Base-by-base conservation (phyloP, 768 basidiomycete genomes). In the Suillus subalutaceus region DNA sequence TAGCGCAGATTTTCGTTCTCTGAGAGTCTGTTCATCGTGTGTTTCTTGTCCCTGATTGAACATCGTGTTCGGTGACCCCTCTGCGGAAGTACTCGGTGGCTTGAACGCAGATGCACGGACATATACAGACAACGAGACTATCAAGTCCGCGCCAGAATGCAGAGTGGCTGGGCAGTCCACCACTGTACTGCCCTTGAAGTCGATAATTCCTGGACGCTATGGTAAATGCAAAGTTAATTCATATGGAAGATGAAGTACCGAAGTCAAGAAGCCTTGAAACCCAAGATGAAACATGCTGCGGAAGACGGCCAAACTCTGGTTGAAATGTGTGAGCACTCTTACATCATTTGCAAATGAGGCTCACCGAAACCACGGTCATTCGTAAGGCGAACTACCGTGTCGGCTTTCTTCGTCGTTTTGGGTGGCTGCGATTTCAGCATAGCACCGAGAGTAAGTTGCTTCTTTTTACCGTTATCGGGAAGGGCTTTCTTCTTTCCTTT, bases 11-110 rank as follows among this genome's bases (percentile, higher is more conserved):
- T 97, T 97, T 44, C 96, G 83, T 75, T 91, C 90, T 50, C 94
- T 84, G 60, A 97, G 83, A n/a, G 79, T 79, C 69, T 88, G 88
- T 78, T 97, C 95, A 66, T 89, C 87, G 6, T 81, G 80, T 0
- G 93, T 96, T 74, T 97, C 95, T 62, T 87, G 81, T 3, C 92
- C 91, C 73, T 94, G 92, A 67, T 88, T 86, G 74, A 93, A 90
- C 72, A 89, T 82, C 4, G 70, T 65, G 46, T 72, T 78, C 66
- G 73, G 1, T 66, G 66, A 67, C 77, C 64, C 32, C 44, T 74
- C 68, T 32, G 75, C 63, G 16, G 78, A 68, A 16, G 79, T 76
- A 30, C 82, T 79, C 10, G 77, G 66, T 0, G 84, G 75, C 63
- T 80, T 84, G 78, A 96, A 97, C 4, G 94, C 94, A 5, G 83